Evolutionary conservation across 352 stramenopile species (phyloP).

Genomic region (Globisporangium canariense): DNA sequence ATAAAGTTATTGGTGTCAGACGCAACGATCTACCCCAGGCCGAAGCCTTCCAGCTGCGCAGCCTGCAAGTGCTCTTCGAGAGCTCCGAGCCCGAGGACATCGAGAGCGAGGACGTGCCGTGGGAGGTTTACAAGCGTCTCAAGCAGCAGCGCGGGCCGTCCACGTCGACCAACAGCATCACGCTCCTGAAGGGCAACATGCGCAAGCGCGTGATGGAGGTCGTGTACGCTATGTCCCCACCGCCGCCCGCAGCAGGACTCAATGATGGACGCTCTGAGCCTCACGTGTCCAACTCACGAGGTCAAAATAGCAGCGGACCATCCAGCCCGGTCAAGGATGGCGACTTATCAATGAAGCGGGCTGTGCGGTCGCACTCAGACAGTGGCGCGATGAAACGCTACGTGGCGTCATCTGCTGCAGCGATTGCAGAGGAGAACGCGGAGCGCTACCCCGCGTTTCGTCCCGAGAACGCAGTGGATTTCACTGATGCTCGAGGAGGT

Average conservation of each 20-base stretch:
- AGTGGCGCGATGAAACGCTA: constrained; percentile 28
- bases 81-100: constrained; percentile 61
- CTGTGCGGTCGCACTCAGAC: constrained; percentile 46
- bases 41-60: constrained; percentile 51
- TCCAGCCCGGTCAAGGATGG: constrained; percentile 2
- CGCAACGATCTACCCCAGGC: constrained; percentile 35
- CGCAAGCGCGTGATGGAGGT: constrained; percentile 51
- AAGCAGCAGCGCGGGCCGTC: constrained; percentile 63
- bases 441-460: neutral
- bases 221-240: constrained; percentile 11
- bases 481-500: neutral
- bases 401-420: neutral
- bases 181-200: constrained; percentile 58
- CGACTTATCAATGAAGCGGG: constrained; percentile 19
- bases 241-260: neutral
- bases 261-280: neutral
- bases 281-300: neutral
- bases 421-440: neutral
- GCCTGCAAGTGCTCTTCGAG: constrained; percentile 45
- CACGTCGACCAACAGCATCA: constrained; percentile 55
- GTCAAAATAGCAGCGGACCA: neutral
- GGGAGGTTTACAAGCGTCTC: constrained; percentile 77
- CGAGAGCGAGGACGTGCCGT: constrained; percentile 74
- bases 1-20: constrained; percentile 13
- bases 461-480: neutral